Evolutionary conservation across 306 rosid genomes (phyloP).

Genomic region (Trifolium pratense): DNA sequence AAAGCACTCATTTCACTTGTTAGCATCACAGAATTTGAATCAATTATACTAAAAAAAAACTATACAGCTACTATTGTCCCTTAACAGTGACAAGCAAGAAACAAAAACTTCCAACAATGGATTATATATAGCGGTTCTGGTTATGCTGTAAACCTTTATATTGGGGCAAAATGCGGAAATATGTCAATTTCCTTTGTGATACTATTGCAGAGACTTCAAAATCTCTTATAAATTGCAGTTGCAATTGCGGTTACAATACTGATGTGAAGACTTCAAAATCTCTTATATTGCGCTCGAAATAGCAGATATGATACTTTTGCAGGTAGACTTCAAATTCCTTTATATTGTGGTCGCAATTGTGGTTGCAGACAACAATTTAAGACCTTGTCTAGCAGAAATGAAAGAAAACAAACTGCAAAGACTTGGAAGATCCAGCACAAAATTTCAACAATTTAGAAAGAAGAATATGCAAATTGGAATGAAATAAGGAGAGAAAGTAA

Average conservation of each 20-base stretch:
- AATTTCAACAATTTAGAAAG: background rate
- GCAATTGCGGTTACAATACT: background rate
- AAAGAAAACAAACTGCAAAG: background rate
- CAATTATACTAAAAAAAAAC: background rate
- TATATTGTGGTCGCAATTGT: background rate
- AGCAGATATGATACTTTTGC: background rate
- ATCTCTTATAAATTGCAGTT: background rate
- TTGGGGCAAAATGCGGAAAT: background rate
- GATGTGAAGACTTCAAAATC: background rate
- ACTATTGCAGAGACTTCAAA: background rate
- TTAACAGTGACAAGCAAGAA: background rate
- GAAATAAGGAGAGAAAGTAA: background rate
- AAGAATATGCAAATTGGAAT: background rate
- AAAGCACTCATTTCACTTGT: constrained; percentile 47
- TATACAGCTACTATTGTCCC: background rate
- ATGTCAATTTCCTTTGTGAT: background rate
- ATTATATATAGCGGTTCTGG: too few species aligned
- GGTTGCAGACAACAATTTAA: background rate
- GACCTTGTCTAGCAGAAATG: background rate
- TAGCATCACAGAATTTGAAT: constrained; percentile 21
- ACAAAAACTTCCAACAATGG: background rate
- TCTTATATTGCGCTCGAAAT: background rate
- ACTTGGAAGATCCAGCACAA: background rate
- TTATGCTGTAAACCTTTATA: background rate
- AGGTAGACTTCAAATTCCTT: background rate